These are phyloP conservation scores for Fraxinus albicans DNA, from an alignment of 305 asterid species.

Conservation along the genomic window DNA sequence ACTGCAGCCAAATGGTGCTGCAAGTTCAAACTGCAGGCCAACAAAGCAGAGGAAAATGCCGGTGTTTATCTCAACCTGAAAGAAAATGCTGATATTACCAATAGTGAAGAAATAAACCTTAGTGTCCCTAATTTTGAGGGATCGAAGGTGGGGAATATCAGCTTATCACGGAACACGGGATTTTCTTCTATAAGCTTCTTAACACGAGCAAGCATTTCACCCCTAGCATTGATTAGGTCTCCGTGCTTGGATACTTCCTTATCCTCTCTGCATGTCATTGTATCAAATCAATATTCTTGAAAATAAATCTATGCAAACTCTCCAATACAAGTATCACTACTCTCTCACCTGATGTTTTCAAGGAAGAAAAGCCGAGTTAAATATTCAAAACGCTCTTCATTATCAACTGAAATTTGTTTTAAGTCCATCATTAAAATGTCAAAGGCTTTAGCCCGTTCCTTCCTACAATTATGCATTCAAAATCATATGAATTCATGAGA, in stretches of 20 bases:
- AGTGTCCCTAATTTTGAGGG: slow-evolving; percentile 56
- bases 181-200: slow-evolving; percentile 59
- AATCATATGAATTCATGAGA: not conserved
- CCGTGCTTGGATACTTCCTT: slow-evolving; percentile 51
- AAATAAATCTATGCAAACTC: not conserved
- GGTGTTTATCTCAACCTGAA: no score
- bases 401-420: slow-evolving; percentile 45
- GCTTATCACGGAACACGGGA: slow-evolving; percentile 64
- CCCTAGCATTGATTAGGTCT: slow-evolving; percentile 55
- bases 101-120: slow-evolving; percentile 36
- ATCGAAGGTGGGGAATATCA: slow-evolving; percentile 54
- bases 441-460: slow-evolving; percentile 49
- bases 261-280: slow-evolving; percentile 49
- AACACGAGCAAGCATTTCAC: slow-evolving; percentile 51
- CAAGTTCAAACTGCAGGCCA: slow-evolving; percentile 63
- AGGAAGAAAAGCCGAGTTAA: slow-evolving; percentile 11
- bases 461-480: slow-evolving; percentile 26
- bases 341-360: no score
- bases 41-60: not conserved
- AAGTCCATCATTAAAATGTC: slow-evolving; percentile 53
- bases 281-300: not conserved
- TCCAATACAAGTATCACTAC: no score
- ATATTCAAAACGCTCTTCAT: slow-evolving; percentile 54
- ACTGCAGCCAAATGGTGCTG: slow-evolving; percentile 44
- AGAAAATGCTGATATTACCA: no score